Conservation (phyloP, 306 rosid genomes). For the Styphnolobium japonicum region DNA sequence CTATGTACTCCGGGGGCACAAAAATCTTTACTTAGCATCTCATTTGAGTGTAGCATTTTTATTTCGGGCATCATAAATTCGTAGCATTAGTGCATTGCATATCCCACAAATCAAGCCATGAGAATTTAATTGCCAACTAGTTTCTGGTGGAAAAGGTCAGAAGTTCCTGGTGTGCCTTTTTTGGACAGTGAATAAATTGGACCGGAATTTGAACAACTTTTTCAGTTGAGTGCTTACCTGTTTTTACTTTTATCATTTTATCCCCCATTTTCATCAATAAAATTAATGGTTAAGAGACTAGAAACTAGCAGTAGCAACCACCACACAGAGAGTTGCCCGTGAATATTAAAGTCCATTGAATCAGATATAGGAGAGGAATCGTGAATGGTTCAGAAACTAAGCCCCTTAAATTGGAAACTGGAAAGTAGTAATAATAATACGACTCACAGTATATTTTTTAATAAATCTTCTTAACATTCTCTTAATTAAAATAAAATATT, state of each 20-base stretch:
- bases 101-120: not conserved
- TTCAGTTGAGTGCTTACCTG: not conserved
- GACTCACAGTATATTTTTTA: too few relatives aligned
- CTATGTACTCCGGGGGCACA: too few relatives aligned
- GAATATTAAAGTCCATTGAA: slow-evolving; percentile 4
- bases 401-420: slow-evolving; percentile 15
- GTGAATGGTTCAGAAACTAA: not conserved
- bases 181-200: not conserved
- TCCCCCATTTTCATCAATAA: not conserved
- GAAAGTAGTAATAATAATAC: not conserved
- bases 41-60: too few relatives aligned
- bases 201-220: not conserved
- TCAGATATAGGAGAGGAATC: not conserved
- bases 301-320: slow-evolving; percentile 21
- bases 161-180: not conserved
- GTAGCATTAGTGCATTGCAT: too few relatives aligned
- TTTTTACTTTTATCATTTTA: not conserved
- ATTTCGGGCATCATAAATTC: too few relatives aligned
- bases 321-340: not conserved
- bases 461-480: too few relatives aligned
- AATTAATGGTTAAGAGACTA: slow-evolving; percentile 13
- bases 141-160: not conserved
- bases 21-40: too few relatives aligned
- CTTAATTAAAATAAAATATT: too few relatives aligned
- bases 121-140: not conserved